phyloP scores from a whole-genome alignment of 805 yeast genomes.

The Dipodascopsis uninucleata region DNA sequence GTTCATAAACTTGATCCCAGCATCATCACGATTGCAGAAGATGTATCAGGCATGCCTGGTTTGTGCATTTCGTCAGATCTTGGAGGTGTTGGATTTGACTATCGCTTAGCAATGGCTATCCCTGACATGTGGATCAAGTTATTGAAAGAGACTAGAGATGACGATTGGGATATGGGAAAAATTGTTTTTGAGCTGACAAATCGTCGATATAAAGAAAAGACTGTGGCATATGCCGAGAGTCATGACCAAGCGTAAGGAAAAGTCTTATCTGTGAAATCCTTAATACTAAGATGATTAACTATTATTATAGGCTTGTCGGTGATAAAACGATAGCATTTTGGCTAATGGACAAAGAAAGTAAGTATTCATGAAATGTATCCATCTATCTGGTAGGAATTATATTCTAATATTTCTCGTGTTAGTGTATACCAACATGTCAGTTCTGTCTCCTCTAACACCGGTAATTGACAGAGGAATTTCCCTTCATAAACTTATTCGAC shows the following conservation, averaged over 20 bases:
- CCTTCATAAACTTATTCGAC: conserved; percentile 84
- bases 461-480: conserved; percentile 85
- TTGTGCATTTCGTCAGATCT: conserved; percentile 65
- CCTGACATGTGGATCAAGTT: conserved; percentile 99
- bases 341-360: conserved; percentile 93
- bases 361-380: not conserved
- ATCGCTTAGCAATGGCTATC: conserved; percentile 91
- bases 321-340: conserved; percentile 95
- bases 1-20: conserved; percentile 52
- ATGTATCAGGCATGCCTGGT: conserved; percentile 97
- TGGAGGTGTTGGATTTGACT: conserved; percentile 94
- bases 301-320: conserved; percentile 58
- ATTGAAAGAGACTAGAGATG: conserved; percentile 77
- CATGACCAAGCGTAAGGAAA: conserved; percentile 77
- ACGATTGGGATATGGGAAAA: conserved; percentile 83
- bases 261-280: not conserved
- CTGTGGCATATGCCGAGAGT: conserved; percentile 88
- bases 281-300: not conserved
- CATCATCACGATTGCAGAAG: conserved; percentile 86
- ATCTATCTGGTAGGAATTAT: not conserved
- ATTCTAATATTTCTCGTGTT: too few species aligned
- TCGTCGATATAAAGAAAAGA: conserved; percentile 81
- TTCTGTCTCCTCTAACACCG: conserved; percentile 65
- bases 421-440: conserved; percentile 96
- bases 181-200: conserved; percentile 81